phyloP scores from a whole-genome alignment of 2,329 filamentous ascomycete genomes.

The Aspergillus persii region DNA sequence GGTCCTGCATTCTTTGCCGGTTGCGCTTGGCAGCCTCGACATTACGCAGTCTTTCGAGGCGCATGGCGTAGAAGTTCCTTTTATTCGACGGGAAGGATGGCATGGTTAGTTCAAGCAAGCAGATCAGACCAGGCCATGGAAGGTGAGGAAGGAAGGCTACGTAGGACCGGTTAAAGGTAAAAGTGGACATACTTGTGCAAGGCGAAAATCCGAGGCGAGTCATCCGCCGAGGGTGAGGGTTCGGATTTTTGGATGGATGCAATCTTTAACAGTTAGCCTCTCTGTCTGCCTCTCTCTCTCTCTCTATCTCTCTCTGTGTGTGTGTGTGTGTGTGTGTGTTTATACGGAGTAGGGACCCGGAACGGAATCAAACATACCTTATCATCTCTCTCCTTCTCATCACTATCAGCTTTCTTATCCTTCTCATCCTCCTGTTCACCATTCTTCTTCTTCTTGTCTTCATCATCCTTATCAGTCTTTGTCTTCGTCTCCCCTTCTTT shows the following conservation, averaged over 20 bases:
- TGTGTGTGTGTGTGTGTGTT: too few species aligned
- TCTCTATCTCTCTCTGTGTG: too few species aligned
- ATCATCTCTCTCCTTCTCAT: conserved; percentile 51
- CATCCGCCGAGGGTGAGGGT: conserved; percentile 49
- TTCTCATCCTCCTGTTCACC: conserved; percentile 30
- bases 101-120: neutral
- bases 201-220: conserved; percentile 76
- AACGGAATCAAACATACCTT: conserved; percentile 43
- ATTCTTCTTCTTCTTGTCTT: conserved; percentile 39
- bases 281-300: too few species aligned
- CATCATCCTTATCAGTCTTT: conserved; percentile 42
- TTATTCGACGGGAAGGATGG: neutral
- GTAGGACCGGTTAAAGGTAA: neutral
- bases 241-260: conserved; percentile 48
- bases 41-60: conserved; percentile 74
- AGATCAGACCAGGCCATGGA: neutral
- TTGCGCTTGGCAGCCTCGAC: conserved; percentile 78
- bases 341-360: too few species aligned
- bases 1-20: conserved; percentile 74
- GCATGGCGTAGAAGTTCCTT: conserved; percentile 82
- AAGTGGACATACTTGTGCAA: conserved; percentile 65
- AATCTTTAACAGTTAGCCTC: conserved; percentile 19
- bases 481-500: conserved; percentile 48
- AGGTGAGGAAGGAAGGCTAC: neutral
- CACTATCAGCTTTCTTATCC: conserved; percentile 29